Percentiles rank a stretch among this genome's conserved stretches.
phyloP scores from a whole-genome alignment of 495 filamentous ascomycete genomes.

The Talaromyces borbonicus region DNA sequence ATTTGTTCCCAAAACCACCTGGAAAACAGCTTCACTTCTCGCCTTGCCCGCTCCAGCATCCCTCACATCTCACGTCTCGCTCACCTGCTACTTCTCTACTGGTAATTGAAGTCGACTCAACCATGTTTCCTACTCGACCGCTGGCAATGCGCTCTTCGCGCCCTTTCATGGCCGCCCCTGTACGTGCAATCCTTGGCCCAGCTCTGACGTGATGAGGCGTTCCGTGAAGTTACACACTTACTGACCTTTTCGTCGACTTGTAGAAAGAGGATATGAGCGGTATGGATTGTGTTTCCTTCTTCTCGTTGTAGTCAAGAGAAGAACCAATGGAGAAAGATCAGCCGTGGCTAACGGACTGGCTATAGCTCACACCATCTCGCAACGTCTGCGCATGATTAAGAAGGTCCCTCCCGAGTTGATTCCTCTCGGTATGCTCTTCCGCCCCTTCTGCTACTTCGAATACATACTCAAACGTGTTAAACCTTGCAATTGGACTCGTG shows the following conservation, averaged over 20 bases:
- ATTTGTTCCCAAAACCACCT: constrained; percentile 24
- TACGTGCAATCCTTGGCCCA: constrained; percentile 38
- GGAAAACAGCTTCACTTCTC: constrained; percentile 7
- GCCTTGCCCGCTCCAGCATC: constrained; percentile 3
- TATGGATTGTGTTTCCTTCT: constrained; percentile 37
- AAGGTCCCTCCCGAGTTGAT: constrained; percentile 89
- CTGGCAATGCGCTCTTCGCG: constrained; percentile 46
- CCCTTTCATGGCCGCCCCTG: constrained; percentile 71
- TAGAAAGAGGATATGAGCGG: constrained; percentile 79
- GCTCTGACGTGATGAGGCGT: background rate
- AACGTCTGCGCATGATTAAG: constrained; percentile 80
- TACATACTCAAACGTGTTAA: too few relatives aligned
- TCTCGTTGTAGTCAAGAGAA: background rate
- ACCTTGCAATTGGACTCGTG: constrained; percentile 4
- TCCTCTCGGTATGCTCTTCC: constrained; percentile 68
- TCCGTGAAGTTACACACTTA: constrained; percentile 11
- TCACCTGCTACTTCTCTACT: constrained; percentile 12
- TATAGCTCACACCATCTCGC: constrained; percentile 91
- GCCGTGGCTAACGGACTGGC: constrained; percentile 23
- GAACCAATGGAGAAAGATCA: background rate
- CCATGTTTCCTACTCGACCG: constrained; percentile 59
- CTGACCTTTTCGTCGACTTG: constrained; percentile 28
- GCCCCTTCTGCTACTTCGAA: background rate
- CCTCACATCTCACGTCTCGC: constrained; percentile 7
- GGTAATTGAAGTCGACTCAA: constrained; percentile 11